Evolutionary conservation across 1,284 basidiomycete species (phyloP).

Genomic region (Pseudozyma pruni): DNA sequence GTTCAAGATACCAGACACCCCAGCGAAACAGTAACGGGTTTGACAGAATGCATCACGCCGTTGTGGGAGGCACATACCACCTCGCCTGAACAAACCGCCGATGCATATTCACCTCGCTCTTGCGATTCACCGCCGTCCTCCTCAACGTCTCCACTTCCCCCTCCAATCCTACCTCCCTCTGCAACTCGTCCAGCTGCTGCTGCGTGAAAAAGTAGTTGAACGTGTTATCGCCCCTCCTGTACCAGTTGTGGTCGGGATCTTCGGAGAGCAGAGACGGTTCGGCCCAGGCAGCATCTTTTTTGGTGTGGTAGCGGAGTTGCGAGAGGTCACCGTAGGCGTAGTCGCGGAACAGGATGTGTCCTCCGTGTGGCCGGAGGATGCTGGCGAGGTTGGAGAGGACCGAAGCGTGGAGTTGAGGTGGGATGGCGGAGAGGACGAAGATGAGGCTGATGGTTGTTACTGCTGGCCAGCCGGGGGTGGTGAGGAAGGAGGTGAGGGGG

Average conservation of each 20-base stretch:
- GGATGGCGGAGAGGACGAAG: slow-evolving; percentile 68
- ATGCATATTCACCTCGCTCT: slow-evolving; percentile 41
- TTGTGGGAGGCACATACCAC: slow-evolving; percentile 37
- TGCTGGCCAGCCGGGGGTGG: slow-evolving; percentile 15
- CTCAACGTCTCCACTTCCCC: slow-evolving; percentile 45
- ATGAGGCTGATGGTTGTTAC: slow-evolving; percentile 62
- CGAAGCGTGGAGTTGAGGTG: slow-evolving; percentile 57
- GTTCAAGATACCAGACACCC: no score
- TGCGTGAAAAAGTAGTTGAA: slow-evolving; percentile 68
- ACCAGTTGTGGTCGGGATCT: slow-evolving; percentile 50
- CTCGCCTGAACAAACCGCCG: slow-evolving; percentile 61
- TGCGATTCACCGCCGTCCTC: slow-evolving; percentile 30
- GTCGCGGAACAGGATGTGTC: slow-evolving; percentile 66
- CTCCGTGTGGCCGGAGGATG: slow-evolving; percentile 15
- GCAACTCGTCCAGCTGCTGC: slow-evolving; percentile 52
- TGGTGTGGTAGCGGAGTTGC: slow-evolving; percentile 68
- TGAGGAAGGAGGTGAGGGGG: slow-evolving; percentile 8
- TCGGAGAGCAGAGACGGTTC: slow-evolving; percentile 65
- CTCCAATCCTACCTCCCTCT: slow-evolving; percentile 34
- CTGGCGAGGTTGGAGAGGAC: slow-evolving; percentile 19
- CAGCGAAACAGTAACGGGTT: no score
- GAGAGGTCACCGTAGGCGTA: slow-evolving; percentile 68
- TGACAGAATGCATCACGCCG: background rate
- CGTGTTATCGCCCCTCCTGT: slow-evolving; percentile 67
- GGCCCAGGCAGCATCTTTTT: slow-evolving; percentile 56